phyloP scores from a whole-genome alignment of 495 filamentous ascomycete genomes.

The Lasiosphaeria ovina region DNA sequence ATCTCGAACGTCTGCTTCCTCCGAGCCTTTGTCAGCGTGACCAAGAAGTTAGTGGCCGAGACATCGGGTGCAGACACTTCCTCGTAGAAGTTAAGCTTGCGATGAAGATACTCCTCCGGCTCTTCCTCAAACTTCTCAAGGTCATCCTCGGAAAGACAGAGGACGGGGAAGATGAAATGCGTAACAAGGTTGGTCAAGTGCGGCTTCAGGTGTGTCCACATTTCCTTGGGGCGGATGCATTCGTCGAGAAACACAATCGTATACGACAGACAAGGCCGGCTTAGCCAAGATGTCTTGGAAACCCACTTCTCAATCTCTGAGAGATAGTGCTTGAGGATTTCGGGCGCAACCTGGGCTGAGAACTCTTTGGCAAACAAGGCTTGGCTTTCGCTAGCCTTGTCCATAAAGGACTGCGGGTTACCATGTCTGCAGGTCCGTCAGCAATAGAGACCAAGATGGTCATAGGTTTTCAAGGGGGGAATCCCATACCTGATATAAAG shows the following conservation, averaged over 20 bases:
- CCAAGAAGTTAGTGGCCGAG: slow-evolving; percentile 93
- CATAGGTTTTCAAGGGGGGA: too few relatives aligned
- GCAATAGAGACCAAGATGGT: not conserved
- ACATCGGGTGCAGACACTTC: slow-evolving; percentile 95
- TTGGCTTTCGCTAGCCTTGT: slow-evolving; percentile 63
- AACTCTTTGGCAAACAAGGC: slow-evolving; percentile 86
- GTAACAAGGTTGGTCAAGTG: slow-evolving; percentile 89
- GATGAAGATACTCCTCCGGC: slow-evolving; percentile 92
- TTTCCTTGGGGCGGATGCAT: slow-evolving; percentile 93
- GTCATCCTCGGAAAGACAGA: slow-evolving; percentile 91
- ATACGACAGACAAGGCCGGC: slow-evolving; percentile 86
- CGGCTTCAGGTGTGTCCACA: slow-evolving; percentile 91
- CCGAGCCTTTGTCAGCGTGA: slow-evolving; percentile 88
- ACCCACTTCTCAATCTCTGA: slow-evolving; percentile 96
- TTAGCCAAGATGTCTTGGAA: slow-evolving; percentile 88
- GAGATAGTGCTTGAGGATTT: slow-evolving; percentile 91
- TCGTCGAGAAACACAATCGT: slow-evolving; percentile 93
- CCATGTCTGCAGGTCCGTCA: slow-evolving; percentile 67
- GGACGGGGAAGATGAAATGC: slow-evolving; percentile 90
- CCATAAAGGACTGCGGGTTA: slow-evolving; percentile 65
- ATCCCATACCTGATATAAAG: slow-evolving; percentile 79
- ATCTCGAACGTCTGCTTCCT: slow-evolving; percentile 95
- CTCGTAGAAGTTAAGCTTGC: slow-evolving; percentile 96
- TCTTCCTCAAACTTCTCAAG: slow-evolving; percentile 91
- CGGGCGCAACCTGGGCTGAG: slow-evolving; percentile 85